Evolutionary conservation across 148 eudicot genomes (phyloP).

Genomic region (Fagopyrum homotropicum): DNA sequence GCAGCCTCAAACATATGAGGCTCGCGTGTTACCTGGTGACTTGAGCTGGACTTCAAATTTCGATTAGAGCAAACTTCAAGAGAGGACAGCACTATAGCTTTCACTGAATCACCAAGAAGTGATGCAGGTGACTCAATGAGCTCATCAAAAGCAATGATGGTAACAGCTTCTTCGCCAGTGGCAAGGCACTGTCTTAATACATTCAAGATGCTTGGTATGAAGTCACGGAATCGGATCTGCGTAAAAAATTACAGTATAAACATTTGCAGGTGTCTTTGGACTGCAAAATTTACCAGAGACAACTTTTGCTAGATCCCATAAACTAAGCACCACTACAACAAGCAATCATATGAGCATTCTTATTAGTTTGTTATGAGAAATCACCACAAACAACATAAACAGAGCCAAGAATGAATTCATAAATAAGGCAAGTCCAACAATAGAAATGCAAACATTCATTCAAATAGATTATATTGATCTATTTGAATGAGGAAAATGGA

Average conservation of each 20-base stretch:
- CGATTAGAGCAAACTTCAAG: slow-evolving; percentile 88
- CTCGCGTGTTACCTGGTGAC: slow-evolving; percentile 65
- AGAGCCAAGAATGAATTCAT: too few relatives aligned
- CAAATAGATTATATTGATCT: too few relatives aligned
- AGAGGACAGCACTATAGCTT: slow-evolving; percentile 90
- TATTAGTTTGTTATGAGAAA: background rate
- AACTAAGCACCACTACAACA: background rate
- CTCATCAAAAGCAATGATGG: slow-evolving; percentile 93
- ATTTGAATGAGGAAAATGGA: too few relatives aligned
- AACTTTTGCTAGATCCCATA: background rate
- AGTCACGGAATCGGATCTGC: slow-evolving; percentile 83
- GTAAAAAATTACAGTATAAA: background rate
- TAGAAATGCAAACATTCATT: too few relatives aligned
- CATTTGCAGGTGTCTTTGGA: background rate
- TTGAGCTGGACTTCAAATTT: slow-evolving; percentile 68
- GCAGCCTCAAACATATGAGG: background rate
- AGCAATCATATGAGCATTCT: background rate
- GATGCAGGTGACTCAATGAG: slow-evolving; percentile 98
- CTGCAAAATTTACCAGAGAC: background rate
- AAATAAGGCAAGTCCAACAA: too few relatives aligned
- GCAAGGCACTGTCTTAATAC: slow-evolving; percentile 93
- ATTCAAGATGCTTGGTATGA: slow-evolving; percentile 89
- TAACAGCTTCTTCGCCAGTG: slow-evolving; percentile 91
- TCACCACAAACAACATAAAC: too few relatives aligned
- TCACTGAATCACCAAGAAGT: slow-evolving; percentile 91